These are phyloP conservation scores for Penicillium bialowiezense DNA, from an alignment of 495 filamentous ascomycete genomes.

Conservation along the genomic window DNA sequence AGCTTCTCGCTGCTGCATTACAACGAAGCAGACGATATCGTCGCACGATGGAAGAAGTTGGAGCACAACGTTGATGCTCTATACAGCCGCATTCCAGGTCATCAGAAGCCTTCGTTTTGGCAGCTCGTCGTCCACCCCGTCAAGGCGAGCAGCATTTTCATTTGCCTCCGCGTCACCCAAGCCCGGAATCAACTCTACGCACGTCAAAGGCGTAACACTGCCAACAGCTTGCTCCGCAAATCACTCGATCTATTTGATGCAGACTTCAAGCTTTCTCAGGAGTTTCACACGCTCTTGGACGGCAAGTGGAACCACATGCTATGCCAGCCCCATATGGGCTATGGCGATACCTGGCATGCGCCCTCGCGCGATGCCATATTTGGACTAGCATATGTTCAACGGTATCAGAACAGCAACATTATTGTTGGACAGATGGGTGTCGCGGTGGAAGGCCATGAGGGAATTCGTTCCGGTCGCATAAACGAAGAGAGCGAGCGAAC, in stretches of 20 bases:
- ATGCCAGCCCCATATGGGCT: constrained; percentile 56
- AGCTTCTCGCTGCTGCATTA: constrained; percentile 69
- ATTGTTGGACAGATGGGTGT: constrained; percentile 60
- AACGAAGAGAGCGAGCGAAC: constrained; percentile 55
- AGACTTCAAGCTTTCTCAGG: constrained; percentile 58
- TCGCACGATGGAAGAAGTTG: constrained; percentile 62
- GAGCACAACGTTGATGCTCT: constrained; percentile 51
- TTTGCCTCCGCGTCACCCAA: constrained; percentile 58
- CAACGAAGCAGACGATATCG: constrained; percentile 63
- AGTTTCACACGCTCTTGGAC: constrained; percentile 60
- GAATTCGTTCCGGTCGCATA: constrained; percentile 39
- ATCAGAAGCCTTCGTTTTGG: constrained; percentile 54
- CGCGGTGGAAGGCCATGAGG: constrained; percentile 52
- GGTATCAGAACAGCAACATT: constrained; percentile 24
- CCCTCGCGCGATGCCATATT: constrained; percentile 22
- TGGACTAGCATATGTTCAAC: constrained; percentile 20
- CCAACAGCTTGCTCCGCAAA: constrained; percentile 59
- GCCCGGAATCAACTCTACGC: constrained; percentile 63
- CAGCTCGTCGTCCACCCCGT: constrained; percentile 68
- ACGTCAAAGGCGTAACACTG: constrained; percentile 60
- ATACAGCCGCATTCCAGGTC: constrained; percentile 31
- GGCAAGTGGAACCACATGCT: constrained; percentile 78
- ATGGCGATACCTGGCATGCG: constrained; percentile 36
- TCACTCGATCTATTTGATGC: constrained; percentile 58
- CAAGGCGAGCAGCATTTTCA: constrained; percentile 57